Evolutionary conservation across 2,329 filamentous ascomycete species (phyloP), one percentile per base, ranked within the genome.

Genomic region (Gnomoniopsis smithogilvyi): DNA sequence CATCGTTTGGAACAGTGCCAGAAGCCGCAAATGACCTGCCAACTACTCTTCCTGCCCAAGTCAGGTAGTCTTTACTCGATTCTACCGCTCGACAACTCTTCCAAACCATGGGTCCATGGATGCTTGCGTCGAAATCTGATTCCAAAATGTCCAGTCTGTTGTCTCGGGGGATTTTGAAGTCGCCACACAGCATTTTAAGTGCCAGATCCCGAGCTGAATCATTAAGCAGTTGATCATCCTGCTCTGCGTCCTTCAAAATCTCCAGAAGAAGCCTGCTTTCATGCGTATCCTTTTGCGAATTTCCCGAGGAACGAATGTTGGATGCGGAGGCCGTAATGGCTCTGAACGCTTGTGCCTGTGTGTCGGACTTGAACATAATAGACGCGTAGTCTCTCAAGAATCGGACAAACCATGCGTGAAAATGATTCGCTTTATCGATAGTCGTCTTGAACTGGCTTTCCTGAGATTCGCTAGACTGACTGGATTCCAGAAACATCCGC

Each of bases 21-120:
- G 86, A 90, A 17, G 90, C 83, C 43, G 89, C 87, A 73, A 93
- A 98, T 0, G 91, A 88, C 69, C 92, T 85, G 8, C 96, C 95
- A 48, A 98, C 79, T 2, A 93, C 89, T 63, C 88, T 84, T 3
- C 91, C 93, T 48, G 91, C 90, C 96, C 96, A 99, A 1, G 90
- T 77, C 1, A 92, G 76, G 69, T 95, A 97, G 17, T 85, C 82
- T 26, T 83, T 76, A 58, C 86, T 89, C 17, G 88, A 78, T 1
- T 82, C 76, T 41, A 81, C 77, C n/a, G 83, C 79, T 59, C 83
- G 80, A 65, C 92, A 90, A 46, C 90, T 92, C 68, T 88, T 87
- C 87, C 89, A 95, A 0, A 97, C 80, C 19, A 86, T 83, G 14
- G 86, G 77, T 2, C 86, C 84, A 67, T 88, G 85, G 1, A 75